These are phyloP conservation scores for Drechslerella dactyloides DNA, from an alignment of 2,329 filamentous ascomycete genomes.

Conservation along the genomic window DNA sequence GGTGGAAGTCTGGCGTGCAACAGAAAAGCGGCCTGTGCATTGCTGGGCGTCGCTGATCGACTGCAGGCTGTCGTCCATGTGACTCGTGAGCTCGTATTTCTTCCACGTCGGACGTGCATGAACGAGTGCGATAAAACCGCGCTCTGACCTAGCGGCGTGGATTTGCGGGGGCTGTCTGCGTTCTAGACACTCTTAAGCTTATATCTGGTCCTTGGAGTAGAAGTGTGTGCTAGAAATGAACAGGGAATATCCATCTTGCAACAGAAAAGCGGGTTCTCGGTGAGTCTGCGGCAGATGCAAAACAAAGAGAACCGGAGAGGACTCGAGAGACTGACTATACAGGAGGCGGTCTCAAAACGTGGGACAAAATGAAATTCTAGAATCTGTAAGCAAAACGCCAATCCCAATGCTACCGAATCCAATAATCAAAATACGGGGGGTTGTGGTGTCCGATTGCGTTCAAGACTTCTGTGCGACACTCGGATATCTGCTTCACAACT, in stretches of 20 bases:
- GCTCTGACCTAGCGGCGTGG: not conserved
- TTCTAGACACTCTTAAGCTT: not conserved
- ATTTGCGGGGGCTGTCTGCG: not conserved
- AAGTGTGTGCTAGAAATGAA: too few relatives aligned
- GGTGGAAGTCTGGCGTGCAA: not conserved
- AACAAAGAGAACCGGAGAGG: too few relatives aligned
- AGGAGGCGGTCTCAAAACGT: too few relatives aligned
- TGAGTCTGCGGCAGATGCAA: too few relatives aligned
- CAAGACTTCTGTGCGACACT: not conserved
- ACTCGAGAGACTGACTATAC: too few relatives aligned
- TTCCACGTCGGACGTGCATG: not conserved
- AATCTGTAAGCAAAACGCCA: not conserved
- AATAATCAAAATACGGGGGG: too few relatives aligned
- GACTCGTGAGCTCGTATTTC: slow-evolving; percentile 12
- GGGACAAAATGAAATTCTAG: too few relatives aligned
- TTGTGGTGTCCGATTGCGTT: too few relatives aligned
- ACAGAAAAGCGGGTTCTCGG: too few relatives aligned
- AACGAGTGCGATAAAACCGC: not conserved
- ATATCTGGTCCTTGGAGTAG: too few relatives aligned
- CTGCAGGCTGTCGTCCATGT: slow-evolving; percentile 1
- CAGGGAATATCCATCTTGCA: too few relatives aligned
- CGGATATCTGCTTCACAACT: slow-evolving; percentile 27
- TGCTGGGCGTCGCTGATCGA: not conserved
- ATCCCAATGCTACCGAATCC: not conserved
- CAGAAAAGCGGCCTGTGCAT: slow-evolving; percentile 2